Evolutionary conservation across 2,329 filamentous ascomycete species (phyloP).

Genomic region (Phyllosticta paracitricarpa): DNA sequence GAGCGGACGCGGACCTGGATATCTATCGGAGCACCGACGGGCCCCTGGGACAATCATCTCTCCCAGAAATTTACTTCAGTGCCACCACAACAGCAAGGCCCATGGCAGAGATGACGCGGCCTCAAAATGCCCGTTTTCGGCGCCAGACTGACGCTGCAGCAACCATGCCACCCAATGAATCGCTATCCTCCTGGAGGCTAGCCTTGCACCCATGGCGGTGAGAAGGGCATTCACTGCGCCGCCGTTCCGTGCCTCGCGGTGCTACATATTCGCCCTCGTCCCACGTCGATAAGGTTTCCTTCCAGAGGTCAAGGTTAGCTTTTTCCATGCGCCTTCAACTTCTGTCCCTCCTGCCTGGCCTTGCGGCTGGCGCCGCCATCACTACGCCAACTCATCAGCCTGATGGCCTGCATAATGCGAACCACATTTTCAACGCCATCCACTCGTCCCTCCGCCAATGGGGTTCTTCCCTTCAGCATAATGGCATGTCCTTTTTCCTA

Average conservation of each 20-base stretch:
- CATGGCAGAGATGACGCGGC: not conserved
- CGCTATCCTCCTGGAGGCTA: not conserved
- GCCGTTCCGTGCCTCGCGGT: not conserved
- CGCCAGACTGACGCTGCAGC: not conserved
- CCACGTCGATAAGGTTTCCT: not conserved
- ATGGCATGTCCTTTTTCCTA: conserved; percentile 63
- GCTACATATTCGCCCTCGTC: not conserved
- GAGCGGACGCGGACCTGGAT: not conserved
- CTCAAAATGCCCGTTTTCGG: not conserved
- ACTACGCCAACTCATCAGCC: not conserved
- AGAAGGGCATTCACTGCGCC: not conserved
- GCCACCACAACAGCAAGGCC: not conserved
- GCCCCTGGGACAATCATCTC: too few species aligned
- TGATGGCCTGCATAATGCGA: conserved; percentile 37
- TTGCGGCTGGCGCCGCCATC: not conserved
- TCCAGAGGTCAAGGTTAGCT: not conserved
- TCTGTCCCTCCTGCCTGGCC: conserved; percentile 1
- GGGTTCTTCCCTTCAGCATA: conserved; percentile 63
- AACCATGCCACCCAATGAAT: not conserved
- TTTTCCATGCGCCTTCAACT: conserved; percentile 3
- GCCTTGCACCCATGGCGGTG: not conserved
- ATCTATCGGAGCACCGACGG: too few species aligned
- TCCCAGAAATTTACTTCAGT: not conserved
- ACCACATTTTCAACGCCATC: conserved; percentile 62
- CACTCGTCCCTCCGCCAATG: conserved; percentile 65